phyloP scores from a whole-genome alignment of 2,329 filamentous ascomycete species.

The Cladosporium phlei region DNA sequence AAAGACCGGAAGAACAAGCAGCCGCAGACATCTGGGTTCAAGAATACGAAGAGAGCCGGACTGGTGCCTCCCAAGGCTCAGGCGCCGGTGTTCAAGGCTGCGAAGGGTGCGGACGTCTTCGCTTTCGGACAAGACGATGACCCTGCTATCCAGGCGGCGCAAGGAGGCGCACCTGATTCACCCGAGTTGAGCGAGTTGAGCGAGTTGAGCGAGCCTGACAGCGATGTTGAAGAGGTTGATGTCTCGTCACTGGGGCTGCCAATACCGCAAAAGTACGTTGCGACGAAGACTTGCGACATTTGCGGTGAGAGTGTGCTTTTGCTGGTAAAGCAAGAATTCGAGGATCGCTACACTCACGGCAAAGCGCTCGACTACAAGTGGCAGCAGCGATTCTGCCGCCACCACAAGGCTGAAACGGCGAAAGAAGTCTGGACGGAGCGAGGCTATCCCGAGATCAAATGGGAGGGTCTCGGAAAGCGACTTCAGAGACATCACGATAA shows the following conservation, averaged over 20 bases:
- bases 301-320: slow-evolving; percentile 22
- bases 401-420: slow-evolving; percentile 28
- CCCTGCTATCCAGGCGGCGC: not conserved
- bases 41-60: not conserved
- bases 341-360: slow-evolving; percentile 21
- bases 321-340: slow-evolving; percentile 28
- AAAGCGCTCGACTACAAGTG: slow-evolving; percentile 26
- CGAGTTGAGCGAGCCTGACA: slow-evolving; percentile 15
- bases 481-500: slow-evolving; percentile 24
- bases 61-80: not conserved
- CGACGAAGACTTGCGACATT: slow-evolving; percentile 20
- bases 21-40: not conserved
- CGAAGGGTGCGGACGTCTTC: slow-evolving; percentile 9
- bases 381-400: slow-evolving; percentile 32
- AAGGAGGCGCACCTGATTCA: not conserved
- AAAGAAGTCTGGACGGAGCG: slow-evolving; percentile 25
- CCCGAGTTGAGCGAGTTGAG: slow-evolving; percentile 10
- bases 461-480: slow-evolving; percentile 24
- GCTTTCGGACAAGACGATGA: not conserved
- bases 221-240: slow-evolving; percentile 12
- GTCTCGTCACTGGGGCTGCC: slow-evolving; percentile 11
- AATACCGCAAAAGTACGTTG: slow-evolving; percentile 2
- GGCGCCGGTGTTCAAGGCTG: slow-evolving; percentile 5
- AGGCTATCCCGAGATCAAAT: slow-evolving; percentile 33
- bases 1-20: slow-evolving; percentile 11